Percentiles rank a stretch among this genome's conserved stretches.
Conservation (phyloP, 495 filamentous ascomycete species). For the Hyaloscypha bicolor region DNA sequence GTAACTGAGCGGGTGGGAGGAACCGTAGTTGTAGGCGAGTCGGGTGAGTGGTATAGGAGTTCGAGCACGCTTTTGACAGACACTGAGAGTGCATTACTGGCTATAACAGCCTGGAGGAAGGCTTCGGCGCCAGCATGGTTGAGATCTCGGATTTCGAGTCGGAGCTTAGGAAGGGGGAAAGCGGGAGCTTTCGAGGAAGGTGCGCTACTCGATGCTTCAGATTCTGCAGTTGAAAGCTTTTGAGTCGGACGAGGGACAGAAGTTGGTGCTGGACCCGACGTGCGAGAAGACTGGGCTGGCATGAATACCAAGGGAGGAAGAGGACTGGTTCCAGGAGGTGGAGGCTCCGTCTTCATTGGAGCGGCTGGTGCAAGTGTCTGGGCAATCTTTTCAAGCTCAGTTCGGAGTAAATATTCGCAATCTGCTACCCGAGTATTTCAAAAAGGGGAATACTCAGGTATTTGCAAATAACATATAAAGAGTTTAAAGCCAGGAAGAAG, state of each 20-base stretch:
- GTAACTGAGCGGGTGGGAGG: constrained; percentile 76
- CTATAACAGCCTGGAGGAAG: constrained; percentile 65
- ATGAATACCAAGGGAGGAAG: constrained; percentile 36
- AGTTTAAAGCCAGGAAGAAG: too few relatives aligned
- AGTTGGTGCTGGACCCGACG: constrained; percentile 22
- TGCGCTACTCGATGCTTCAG: neutral
- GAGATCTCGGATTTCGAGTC: constrained; percentile 71
- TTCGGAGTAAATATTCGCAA: neutral
- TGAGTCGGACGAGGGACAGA: neutral
- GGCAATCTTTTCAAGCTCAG: neutral
- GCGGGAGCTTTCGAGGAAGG: constrained; percentile 20
- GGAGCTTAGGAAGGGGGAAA: constrained; percentile 62
- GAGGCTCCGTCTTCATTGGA: constrained; percentile 31
- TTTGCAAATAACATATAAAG: neutral
- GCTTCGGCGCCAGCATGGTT: constrained; percentile 59
- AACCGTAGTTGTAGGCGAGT: constrained; percentile 40
- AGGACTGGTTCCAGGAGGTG: constrained; percentile 37
- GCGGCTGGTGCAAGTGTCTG: neutral
- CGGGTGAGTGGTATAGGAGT: constrained; percentile 58
- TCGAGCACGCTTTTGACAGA: constrained; percentile 67
- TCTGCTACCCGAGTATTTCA: neutral
- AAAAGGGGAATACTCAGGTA: neutral
- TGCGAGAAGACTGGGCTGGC: constrained; percentile 20
- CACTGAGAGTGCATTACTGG: constrained; percentile 56
- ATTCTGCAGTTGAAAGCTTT: neutral